These are phyloP conservation scores for Pleurotus sapidus DNA, from an alignment of 768 basidiomycete genomes.

Conservation along the genomic window DNA sequence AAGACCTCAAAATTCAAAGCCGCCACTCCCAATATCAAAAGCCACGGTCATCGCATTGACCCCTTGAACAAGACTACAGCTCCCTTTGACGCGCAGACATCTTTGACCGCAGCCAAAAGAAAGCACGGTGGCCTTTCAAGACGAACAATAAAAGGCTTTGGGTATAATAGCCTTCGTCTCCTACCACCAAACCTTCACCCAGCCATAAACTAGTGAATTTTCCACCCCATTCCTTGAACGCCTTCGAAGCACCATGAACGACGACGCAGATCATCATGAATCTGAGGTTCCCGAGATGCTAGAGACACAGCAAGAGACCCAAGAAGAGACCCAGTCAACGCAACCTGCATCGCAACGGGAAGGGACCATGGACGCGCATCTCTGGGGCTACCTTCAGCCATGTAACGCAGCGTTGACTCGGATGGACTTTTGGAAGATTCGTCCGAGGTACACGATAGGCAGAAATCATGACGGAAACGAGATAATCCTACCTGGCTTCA, in stretches of 20 bases:
- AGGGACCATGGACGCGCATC: constrained; percentile 33
- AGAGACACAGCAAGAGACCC: constrained; percentile 18
- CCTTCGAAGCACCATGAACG: background rate
- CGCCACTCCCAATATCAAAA: background rate
- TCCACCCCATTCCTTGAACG: background rate
- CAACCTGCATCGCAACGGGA: constrained; percentile 39
- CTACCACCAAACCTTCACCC: background rate
- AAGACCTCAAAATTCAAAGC: background rate
- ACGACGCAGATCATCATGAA: background rate
- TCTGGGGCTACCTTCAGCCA: constrained; percentile 75
- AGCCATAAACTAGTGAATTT: background rate
- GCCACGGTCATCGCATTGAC: background rate
- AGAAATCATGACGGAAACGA: constrained; percentile 46
- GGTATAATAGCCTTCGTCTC: constrained; percentile 2
- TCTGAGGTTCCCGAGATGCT: constrained; percentile 20
- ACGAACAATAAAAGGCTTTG: constrained; percentile 7
- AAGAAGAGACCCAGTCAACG: constrained; percentile 37
- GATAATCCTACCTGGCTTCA: constrained; percentile 63
- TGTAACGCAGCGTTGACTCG: constrained; percentile 49
- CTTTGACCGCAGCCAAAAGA: background rate
- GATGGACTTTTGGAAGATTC: constrained; percentile 60
- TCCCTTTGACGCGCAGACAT: constrained; percentile 3
- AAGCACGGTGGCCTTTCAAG: constrained; percentile 6
- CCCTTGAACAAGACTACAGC: background rate
- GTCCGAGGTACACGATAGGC: constrained; percentile 51